Evolutionary conservation across 192 early-diverging fungal genomes (phyloP), one percentile per base, ranked within the genome.

Genomic region (Umbelopsis vinacea): DNA sequence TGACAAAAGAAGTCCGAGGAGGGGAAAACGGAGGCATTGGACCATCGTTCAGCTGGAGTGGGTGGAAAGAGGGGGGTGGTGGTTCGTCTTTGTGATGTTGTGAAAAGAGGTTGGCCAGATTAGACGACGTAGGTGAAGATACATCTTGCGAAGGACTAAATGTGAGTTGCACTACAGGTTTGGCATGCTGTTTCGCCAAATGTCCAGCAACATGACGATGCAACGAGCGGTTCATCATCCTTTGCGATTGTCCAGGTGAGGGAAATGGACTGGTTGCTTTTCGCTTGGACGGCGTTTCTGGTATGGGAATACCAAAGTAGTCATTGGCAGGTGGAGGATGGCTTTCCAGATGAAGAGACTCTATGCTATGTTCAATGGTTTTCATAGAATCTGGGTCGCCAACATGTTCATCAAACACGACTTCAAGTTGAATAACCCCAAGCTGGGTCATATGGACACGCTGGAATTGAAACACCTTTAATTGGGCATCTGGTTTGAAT

Each of bases 301-400:
- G 57, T 37, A 63, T 63, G 35, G 57, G 57, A 0, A 63, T 63
- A 37, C 57, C 57, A 35, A 63, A 63, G 33, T 63, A 63, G 57
- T 37, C 57, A 17, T n/a, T n/a, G n/a, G 33, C 35, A 4, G 57
- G 22, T 3, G 53, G 35, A 63, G 26, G 29, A 0, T 60, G 26
- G 11, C n/a, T n/a, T n/a, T 38, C 33, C 5, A 63, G 14, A 19
- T 63, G 57, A 37, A 63, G 57, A 17, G 57, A 6, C 50, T 48
- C 22, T 71, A 80, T 23, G 46, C 71, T 4, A 35, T 53, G 48
- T 74, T 76, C 14, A 26, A 47, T 15, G 50, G 53, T 24, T 73
- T 75, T 19, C 55, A 33, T 7, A 50, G 67, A 17, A 7, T 63
- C 37, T 9, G 23, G 14, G 15, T 19, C 33, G 26, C 57, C 57